Base-by-base conservation (phyloP, 139 green algal genomes). In the Pleodorina starrii region DNA sequence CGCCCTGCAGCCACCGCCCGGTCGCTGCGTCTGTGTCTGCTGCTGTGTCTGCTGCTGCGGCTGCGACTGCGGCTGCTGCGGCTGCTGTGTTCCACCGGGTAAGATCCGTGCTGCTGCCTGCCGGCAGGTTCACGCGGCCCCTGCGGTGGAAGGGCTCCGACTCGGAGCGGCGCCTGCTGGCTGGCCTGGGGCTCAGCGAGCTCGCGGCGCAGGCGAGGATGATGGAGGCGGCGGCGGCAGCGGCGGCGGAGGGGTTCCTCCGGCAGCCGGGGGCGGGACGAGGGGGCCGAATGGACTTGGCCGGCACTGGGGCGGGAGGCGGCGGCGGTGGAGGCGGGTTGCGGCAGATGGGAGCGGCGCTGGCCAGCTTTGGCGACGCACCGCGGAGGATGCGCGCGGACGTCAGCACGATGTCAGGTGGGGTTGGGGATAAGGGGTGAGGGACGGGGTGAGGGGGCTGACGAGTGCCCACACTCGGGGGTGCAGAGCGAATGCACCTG, bases 101-200 rank as follows among this genome's bases (percentile, higher is more conserved):
- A n/a, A n/a, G n/a, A n/a, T n/a, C n/a, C n/a, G n/a, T n/a, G n/a
- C n/a, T n/a, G n/a, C n/a, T n/a, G n/a, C n/a, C 3, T 42, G 11
- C 72, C 72, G 7, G 14, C 71, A 89, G 84, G 69, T 82, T 73
- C 14, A 35, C 38, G 16, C 48, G 84, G 35, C 84, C 84, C 14
- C 69, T 89, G 21, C 69, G 69, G 16, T 89, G 84, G 84, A 89
- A 89, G 84, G 84, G 84, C 69, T 81, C 69, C 27, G 69, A 57
- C 23, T 73, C 48, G 29, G 84, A 89, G 84, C 69, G 84, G 35
- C 69, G 84, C 7, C 36, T 89, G 68, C 84, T 89, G 23, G 48
- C 50, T 4, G 38, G 50, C 21, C 84, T 89, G 68, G 84, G 84
- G 7, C 84, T 89, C 29, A 46, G 12, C 10, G 69, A 72, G 35